These are phyloP conservation scores for Ampelomyces quisqualis DNA, from an alignment of 2,329 filamentous ascomycete species.

Conservation along the genomic window DNA sequence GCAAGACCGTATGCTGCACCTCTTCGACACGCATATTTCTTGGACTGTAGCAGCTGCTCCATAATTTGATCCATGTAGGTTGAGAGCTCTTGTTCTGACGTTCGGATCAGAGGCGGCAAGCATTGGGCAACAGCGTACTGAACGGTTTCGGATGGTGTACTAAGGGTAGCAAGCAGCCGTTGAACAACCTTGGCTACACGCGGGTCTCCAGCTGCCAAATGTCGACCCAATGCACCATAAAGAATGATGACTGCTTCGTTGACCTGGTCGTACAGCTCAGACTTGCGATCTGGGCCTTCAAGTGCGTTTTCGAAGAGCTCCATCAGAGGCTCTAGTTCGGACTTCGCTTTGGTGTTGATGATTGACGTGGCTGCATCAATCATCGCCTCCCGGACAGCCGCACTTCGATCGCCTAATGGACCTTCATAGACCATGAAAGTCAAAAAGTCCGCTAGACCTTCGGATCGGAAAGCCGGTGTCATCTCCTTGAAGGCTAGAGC, in stretches of 20 bases:
- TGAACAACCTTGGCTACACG: constrained; percentile 88
- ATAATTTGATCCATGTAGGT: constrained; percentile 80
- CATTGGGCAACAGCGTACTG: constrained; percentile 96
- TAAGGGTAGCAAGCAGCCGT: constrained; percentile 80
- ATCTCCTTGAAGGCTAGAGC: constrained; percentile 85
- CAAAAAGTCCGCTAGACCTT: constrained; percentile 74
- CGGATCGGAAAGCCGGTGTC: constrained; percentile 65
- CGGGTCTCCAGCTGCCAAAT: constrained; percentile 79
- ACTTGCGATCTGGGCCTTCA: constrained; percentile 80
- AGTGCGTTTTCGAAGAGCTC: constrained; percentile 83
- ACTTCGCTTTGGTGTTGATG: constrained; percentile 77
- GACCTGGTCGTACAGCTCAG: constrained; percentile 79
- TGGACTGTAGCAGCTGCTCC: constrained; percentile 78
- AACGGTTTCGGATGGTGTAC: constrained; percentile 92
- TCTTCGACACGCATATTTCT: constrained; percentile 88
- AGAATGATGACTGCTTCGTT: constrained; percentile 98
- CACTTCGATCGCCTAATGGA: constrained; percentile 80
- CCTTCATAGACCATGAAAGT: constrained; percentile 82
- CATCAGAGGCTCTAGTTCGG: constrained; percentile 87
- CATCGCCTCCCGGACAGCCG: constrained; percentile 81
- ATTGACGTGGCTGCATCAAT: constrained; percentile 81
- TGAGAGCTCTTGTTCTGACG: constrained; percentile 73
- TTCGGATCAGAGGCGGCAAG: constrained; percentile 82
- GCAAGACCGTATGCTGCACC: constrained; percentile 94
- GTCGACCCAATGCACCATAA: constrained; percentile 88